Percentiles rank a stretch among this genome's conserved stretches.
Evolutionary conservation across 805 yeast species (phyloP).

Genomic region (Saccharomyces kudriavzevii): DNA sequence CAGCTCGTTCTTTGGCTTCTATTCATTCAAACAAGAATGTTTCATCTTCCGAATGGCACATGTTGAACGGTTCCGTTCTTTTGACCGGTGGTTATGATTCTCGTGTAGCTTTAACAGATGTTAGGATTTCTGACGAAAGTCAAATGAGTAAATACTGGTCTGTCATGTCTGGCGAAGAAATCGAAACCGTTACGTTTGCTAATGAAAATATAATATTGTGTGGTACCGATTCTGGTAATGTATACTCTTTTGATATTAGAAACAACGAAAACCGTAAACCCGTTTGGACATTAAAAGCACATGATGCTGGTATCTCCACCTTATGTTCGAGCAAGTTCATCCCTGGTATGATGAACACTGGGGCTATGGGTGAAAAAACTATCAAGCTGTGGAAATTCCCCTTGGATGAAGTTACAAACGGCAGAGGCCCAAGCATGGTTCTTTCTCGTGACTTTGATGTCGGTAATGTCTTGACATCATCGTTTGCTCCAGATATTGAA

Average conservation of each 20-base stretch:
- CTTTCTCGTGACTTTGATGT: constrained; percentile 86
- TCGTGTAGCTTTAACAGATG: constrained; percentile 74
- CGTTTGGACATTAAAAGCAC: constrained; percentile 94
- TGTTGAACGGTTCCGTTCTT: constrained; percentile 53
- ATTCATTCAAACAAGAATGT: constrained; percentile 77
- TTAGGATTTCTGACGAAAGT: constrained; percentile 58
- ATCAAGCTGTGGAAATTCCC: constrained; percentile 84
- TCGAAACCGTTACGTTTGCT: constrained; percentile 74
- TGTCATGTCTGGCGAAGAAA: constrained; percentile 64
- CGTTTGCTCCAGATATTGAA: constrained; percentile 82
- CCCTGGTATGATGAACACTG: constrained; percentile 70
- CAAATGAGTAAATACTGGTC: constrained; percentile 57
- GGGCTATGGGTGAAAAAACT: constrained; percentile 83
- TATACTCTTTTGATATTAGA: constrained; percentile 84
- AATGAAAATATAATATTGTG: constrained; percentile 57
- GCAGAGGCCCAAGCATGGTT: constrained; percentile 70
- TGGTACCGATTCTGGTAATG: constrained; percentile 86
- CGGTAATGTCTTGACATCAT: constrained; percentile 78
- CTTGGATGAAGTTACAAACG: constrained; percentile 28
- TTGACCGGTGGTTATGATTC: constrained; percentile 92
- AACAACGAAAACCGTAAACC: constrained; percentile 48
- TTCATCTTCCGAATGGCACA: constrained; percentile 83
- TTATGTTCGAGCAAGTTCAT: constrained; percentile 60
- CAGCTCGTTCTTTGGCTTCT: constrained; percentile 61
- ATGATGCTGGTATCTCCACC: constrained; percentile 86